Conservation (phyloP, 495 filamentous ascomycete species). For the Neurospora africana region DNA sequence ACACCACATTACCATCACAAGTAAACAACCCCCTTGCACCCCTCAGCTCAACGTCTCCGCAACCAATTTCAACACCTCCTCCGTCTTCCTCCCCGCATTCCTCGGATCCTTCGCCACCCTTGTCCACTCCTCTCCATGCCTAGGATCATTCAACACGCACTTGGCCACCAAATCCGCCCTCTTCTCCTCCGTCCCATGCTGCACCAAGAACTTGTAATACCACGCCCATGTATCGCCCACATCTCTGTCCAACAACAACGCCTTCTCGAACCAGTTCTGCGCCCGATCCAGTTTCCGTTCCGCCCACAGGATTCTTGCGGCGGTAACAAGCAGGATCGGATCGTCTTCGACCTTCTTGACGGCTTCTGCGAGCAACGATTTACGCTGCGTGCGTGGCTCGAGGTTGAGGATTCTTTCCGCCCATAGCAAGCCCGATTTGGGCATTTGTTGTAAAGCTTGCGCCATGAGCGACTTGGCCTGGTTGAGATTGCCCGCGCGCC, state of each 20-base stretch:
- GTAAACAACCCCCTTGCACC: neutral
- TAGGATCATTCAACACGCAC: slow-evolving; percentile 67
- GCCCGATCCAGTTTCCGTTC: slow-evolving; percentile 79
- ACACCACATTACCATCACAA: neutral
- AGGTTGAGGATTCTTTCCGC: slow-evolving; percentile 90
- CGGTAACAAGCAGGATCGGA: slow-evolving; percentile 61
- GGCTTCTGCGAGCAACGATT: slow-evolving; percentile 79
- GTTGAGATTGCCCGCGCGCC: slow-evolving; percentile 69
- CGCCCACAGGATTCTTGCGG: slow-evolving; percentile 46
- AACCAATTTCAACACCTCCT: slow-evolving; percentile 75
- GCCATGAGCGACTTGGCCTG: slow-evolving; percentile 91
- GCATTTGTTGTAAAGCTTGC: slow-evolving; percentile 78
- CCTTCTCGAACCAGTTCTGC: slow-evolving; percentile 93
- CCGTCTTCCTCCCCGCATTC: slow-evolving; percentile 59
- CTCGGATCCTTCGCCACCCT: slow-evolving; percentile 71
- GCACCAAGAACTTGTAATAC: slow-evolving; percentile 86
- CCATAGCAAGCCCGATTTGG: slow-evolving; percentile 86
- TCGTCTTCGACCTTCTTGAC: slow-evolving; percentile 96
- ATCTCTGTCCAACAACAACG: slow-evolving; percentile 74
- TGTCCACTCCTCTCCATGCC: slow-evolving; percentile 91
- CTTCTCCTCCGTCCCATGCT: slow-evolving; percentile 94
- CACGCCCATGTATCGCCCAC: slow-evolving; percentile 93
- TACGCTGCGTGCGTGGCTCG: slow-evolving; percentile 81
- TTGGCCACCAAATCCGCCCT: slow-evolving; percentile 65
- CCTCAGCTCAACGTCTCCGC: slow-evolving; percentile 27